Conservation (phyloP, 2,329 filamentous ascomycete genomes). For the Pyricularia sp. region DNA sequence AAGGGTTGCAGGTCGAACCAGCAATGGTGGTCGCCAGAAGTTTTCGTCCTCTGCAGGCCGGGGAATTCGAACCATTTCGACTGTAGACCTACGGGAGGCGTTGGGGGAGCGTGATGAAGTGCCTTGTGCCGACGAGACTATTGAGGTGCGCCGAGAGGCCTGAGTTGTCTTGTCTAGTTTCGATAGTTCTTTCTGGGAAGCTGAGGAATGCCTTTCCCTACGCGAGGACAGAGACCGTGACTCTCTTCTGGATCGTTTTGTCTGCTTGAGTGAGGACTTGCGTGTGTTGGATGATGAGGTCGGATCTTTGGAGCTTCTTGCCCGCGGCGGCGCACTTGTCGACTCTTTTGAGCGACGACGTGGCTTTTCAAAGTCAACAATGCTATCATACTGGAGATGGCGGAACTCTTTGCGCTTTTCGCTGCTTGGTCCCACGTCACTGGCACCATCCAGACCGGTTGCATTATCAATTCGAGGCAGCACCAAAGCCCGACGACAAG, state of each 20-base stretch:
- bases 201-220: background rate
- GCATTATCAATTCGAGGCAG: background rate
- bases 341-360: background rate
- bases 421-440: background rate
- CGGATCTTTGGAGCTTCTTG: background rate
- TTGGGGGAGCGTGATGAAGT: background rate
- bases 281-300: background rate
- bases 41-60: conserved; percentile 3
- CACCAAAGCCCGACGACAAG: background rate
- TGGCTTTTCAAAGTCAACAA: background rate
- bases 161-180: background rate
- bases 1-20: conserved; percentile 1
- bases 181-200: background rate
- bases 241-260: background rate
- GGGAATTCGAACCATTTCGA: conserved; percentile 2
- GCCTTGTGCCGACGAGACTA: background rate
- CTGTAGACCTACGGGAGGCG: background rate
- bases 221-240: background rate
- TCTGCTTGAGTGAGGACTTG: background rate
- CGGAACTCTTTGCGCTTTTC: background rate
- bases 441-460: background rate
- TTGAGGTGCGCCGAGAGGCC: background rate
- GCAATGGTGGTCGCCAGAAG: conserved; percentile 1
- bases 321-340: background rate
- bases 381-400: background rate